phyloP scores from a whole-genome alignment of 2,329 filamentous ascomycete genomes.

The Tolypocladium sp. region DNA sequence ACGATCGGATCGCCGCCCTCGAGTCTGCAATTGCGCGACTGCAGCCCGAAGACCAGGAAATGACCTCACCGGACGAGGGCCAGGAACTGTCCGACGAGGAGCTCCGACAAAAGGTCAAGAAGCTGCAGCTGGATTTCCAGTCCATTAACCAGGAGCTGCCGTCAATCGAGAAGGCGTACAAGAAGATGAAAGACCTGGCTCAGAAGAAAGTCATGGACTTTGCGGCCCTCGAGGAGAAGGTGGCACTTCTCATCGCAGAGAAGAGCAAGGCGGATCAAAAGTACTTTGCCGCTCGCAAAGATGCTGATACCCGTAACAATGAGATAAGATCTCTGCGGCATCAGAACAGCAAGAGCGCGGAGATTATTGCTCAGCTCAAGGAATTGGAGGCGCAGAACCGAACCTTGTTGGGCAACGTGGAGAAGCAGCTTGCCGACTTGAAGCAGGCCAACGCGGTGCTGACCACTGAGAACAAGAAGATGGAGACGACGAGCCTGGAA shows the following conservation, averaged over 20 bases:
- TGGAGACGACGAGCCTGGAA: conserved; percentile 66
- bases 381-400: conserved; percentile 75
- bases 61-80: conserved; percentile 34
- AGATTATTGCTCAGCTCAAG: conserved; percentile 89
- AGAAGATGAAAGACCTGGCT: conserved; percentile 75
- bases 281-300: conserved; percentile 92
- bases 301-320: conserved; percentile 74
- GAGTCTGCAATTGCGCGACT: conserved; percentile 77
- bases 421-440: conserved; percentile 81
- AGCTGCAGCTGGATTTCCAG: conserved; percentile 69
- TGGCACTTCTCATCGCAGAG: conserved; percentile 67
- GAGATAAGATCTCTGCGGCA: conserved; percentile 72
- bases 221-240: conserved; percentile 65
- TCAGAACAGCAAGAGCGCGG: conserved; percentile 83
- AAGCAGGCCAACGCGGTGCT: conserved; percentile 69
- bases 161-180: conserved; percentile 85
- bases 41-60: conserved; percentile 38
- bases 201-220: conserved; percentile 81
- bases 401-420: conserved; percentile 69
- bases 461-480: conserved; percentile 61
- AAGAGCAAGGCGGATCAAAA: conserved; percentile 97
- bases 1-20: conserved; percentile 70
- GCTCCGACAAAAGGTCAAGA: conserved; percentile 62
- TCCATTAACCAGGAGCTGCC: conserved; percentile 82
- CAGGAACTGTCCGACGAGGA: conserved; percentile 60